A percentile compares a stretch with the other conserved stretches of the same genome.
Evolutionary conservation across 2,329 filamentous ascomycete species (phyloP).

Genomic region (Neoarthrinium moseri): DNA sequence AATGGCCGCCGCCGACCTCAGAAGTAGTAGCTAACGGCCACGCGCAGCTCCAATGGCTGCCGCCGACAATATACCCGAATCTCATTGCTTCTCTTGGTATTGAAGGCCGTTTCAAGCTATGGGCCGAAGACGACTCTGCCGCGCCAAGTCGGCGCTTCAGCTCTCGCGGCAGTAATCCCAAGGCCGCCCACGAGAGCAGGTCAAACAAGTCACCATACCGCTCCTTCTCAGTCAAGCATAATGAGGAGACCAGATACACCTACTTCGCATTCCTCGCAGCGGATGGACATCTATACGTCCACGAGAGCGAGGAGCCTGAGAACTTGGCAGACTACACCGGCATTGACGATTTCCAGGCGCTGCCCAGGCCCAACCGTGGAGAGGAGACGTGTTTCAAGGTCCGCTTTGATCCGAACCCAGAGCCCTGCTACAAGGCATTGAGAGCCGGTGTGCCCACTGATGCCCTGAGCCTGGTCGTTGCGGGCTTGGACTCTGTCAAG

Average conservation of each 20-base stretch:
- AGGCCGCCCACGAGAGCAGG: slow-evolving; percentile 54
- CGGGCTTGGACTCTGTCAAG: slow-evolving; percentile 78
- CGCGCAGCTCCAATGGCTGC: slow-evolving; percentile 91
- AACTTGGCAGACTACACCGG: slow-evolving; percentile 73
- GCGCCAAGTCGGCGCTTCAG: slow-evolving; percentile 81
- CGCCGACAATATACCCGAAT: slow-evolving; percentile 81
- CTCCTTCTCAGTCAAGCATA: slow-evolving; percentile 81
- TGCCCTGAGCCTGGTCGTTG: slow-evolving; percentile 78
- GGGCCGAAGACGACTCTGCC: slow-evolving; percentile 86
- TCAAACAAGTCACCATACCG: slow-evolving; percentile 67
- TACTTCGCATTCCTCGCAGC: slow-evolving; percentile 83
- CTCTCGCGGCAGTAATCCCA: slow-evolving; percentile 45
- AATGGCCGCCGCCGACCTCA: slow-evolving; percentile 13
- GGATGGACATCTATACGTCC: slow-evolving; percentile 76
- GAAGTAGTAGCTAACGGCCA: too few relatives aligned
- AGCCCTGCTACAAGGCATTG: slow-evolving; percentile 75
- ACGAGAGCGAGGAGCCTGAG: slow-evolving; percentile 84
- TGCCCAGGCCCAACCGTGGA: slow-evolving; percentile 68
- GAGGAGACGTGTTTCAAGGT: slow-evolving; percentile 87
- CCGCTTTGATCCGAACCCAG: slow-evolving; percentile 82
- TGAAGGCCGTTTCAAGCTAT: slow-evolving; percentile 87
- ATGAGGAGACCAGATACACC: slow-evolving; percentile 76
- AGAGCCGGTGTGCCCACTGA: slow-evolving; percentile 79
- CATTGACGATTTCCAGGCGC: slow-evolving; percentile 75
- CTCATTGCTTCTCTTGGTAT: slow-evolving; percentile 85